phyloP scores from a whole-genome alignment of 1,284 basidiomycete genomes.

The Uromyces viciae-fabae region DNA sequence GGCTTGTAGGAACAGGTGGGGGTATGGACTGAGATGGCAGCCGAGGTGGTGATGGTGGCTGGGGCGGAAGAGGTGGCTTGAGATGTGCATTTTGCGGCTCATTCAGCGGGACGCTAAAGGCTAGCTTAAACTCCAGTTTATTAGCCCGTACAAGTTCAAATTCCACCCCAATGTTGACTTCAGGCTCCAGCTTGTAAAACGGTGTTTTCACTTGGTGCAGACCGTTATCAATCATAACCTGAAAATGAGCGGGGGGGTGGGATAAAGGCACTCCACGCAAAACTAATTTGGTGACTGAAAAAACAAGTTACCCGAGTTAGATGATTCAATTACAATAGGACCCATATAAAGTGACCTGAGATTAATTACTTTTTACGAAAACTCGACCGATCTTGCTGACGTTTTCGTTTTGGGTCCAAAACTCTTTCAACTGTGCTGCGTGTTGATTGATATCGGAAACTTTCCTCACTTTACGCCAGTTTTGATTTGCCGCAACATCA shows the following conservation, averaged over 20 bases:
- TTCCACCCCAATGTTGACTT: constrained; percentile 32
- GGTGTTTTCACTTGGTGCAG: constrained; percentile 33
- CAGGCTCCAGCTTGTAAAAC: constrained; percentile 30
- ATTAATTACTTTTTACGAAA: constrained; percentile 40
- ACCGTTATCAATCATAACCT: constrained; percentile 43
- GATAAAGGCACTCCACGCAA: constrained; percentile 11
- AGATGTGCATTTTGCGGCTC: constrained; percentile 41
- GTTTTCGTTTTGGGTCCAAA: constrained; percentile 41
- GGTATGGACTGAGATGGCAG: neutral
- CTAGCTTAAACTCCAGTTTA: constrained; percentile 39
- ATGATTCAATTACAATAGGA: neutral
- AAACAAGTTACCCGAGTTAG: neutral
- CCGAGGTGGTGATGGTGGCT: constrained; percentile 4
- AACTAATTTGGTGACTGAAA: constrained; percentile 31
- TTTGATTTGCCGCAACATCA: constrained; percentile 37
- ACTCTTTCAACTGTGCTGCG: constrained; percentile 38
- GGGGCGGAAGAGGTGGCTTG: constrained; percentile 17
- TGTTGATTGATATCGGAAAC: constrained; percentile 45
- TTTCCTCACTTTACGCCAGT: constrained; percentile 43
- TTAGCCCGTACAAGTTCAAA: constrained; percentile 38
- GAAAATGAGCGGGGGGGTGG: constrained; percentile 19
- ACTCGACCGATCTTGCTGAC: constrained; percentile 33
- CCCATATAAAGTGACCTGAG: neutral
- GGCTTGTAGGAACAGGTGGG: neutral
- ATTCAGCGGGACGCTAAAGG: constrained; percentile 29